These are phyloP conservation scores for Backusella australiensis DNA, from an alignment of 192 early-diverging fungal species.

Conservation along the genomic window DNA sequence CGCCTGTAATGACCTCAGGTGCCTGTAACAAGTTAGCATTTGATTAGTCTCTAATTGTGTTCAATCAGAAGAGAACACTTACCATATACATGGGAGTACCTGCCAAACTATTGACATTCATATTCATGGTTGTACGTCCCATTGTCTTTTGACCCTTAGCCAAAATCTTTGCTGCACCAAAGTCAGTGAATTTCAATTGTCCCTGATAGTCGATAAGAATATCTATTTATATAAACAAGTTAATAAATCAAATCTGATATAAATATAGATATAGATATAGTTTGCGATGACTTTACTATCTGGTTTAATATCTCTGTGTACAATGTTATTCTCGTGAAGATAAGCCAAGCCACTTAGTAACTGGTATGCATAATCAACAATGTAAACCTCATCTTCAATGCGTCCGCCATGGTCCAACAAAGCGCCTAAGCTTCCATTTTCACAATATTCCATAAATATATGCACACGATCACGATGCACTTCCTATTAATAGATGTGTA, in stretches of 20 bases:
- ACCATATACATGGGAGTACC: conserved; percentile 70
- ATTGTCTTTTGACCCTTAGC: conserved; percentile 69
- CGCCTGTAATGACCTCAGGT: conserved; percentile 83
- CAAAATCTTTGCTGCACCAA: conserved; percentile 88
- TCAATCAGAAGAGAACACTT: background rate
- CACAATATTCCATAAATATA: conserved; percentile 92
- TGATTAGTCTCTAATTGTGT: background rate
- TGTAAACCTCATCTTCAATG: conserved; percentile 71
- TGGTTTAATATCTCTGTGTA: conserved; percentile 89
- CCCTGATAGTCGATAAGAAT: conserved; percentile 78
- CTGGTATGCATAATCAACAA: conserved; percentile 74
- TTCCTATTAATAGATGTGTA: conserved; percentile 41
- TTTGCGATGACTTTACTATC: conserved; percentile 52
- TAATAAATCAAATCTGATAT: background rate
- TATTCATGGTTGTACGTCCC: conserved; percentile 41
- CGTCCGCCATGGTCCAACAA: conserved; percentile 80
- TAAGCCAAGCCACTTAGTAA: conserved; percentile 82
- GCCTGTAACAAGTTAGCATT: conserved; percentile 24
- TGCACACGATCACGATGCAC: conserved; percentile 87
- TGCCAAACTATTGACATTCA: conserved; percentile 63
- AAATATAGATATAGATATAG: background rate
- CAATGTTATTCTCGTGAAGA: conserved; percentile 78
- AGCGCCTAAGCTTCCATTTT: conserved; percentile 68
- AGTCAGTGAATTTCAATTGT: conserved; percentile 84
- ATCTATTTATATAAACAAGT: conserved; percentile 41